Conservation (phyloP, 257 asterid genomes). For the Nicotiana tomentosiformis region DNA sequence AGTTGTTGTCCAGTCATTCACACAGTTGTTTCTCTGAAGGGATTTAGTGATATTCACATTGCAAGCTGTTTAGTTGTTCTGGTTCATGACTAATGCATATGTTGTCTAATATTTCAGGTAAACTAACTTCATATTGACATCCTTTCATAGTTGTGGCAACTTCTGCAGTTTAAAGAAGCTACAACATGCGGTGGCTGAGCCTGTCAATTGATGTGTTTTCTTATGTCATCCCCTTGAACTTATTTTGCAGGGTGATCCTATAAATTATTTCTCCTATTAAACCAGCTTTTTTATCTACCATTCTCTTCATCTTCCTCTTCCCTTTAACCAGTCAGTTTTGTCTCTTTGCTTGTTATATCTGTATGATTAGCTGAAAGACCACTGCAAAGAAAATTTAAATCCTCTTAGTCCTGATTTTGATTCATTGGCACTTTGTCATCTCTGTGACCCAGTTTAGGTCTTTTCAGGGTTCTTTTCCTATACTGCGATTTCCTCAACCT, state of each 20-base stretch:
- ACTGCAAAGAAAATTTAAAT: slow-evolving; percentile 1
- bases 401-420: neutral
- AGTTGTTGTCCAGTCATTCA: neutral
- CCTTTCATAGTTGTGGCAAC: neutral
- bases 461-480: neutral
- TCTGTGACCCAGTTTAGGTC: slow-evolving; percentile 3
- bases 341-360: slow-evolving; percentile 41
- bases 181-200: slow-evolving; percentile 59
- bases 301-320: slow-evolving; percentile 14
- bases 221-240: slow-evolving; percentile 53
- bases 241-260: slow-evolving; percentile 77
- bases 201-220: slow-evolving; percentile 52
- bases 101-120: neutral
- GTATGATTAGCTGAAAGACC: slow-evolving; percentile 28
- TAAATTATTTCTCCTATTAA: slow-evolving; percentile 26
- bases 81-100: neutral
- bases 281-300: slow-evolving; percentile 3
- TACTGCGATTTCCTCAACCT: neutral
- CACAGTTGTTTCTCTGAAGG: neutral
- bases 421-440: neutral
- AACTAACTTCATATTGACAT: neutral
- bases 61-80: neutral
- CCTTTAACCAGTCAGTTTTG: slow-evolving; percentile 64
- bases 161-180: neutral
- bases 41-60: neutral